These are phyloP conservation scores for Serendipita sp. DNA, from an alignment of 768 basidiomycete genomes.

Conservation along the genomic window DNA sequence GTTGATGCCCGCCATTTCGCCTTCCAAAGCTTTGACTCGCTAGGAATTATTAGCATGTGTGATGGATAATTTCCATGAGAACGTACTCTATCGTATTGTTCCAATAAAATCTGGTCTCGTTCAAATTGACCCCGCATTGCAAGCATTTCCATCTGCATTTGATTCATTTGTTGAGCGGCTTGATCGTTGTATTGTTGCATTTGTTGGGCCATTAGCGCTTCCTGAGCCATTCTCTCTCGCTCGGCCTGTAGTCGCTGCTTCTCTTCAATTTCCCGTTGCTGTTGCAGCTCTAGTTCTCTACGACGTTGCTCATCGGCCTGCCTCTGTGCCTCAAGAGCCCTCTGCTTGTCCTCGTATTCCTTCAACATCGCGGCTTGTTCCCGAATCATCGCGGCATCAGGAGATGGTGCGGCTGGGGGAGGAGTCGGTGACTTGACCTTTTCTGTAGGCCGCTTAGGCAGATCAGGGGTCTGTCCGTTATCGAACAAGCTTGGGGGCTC, in stretches of 20 bases:
- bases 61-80: neutral
- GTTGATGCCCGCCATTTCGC: conserved; percentile 60
- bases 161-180: conserved; percentile 53
- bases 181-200: conserved; percentile 68
- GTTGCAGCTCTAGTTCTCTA: conserved; percentile 56
- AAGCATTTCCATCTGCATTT: conserved; percentile 79
- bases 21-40: conserved; percentile 92
- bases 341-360: conserved; percentile 90
- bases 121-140: conserved; percentile 95
- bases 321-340: conserved; percentile 62
- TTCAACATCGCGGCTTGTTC: conserved; percentile 92
- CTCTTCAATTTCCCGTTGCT: conserved; percentile 78
- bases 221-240: conserved; percentile 73
- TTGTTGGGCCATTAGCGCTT: conserved; percentile 50
- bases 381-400: conserved; percentile 53
- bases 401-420: conserved; percentile 53
- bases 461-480: conserved; percentile 32
- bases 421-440: conserved; percentile 33
- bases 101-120: conserved; percentile 90
- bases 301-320: conserved; percentile 73
- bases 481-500: conserved; percentile 93
- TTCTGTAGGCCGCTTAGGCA: conserved; percentile 12
- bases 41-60: conserved; percentile 19
- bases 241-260: conserved; percentile 79
- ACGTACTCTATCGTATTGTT: conserved; percentile 89